Evolutionary conservation across 2,329 filamentous ascomycete genomes (phyloP).

Genomic region (Nothopassalora personata): DNA sequence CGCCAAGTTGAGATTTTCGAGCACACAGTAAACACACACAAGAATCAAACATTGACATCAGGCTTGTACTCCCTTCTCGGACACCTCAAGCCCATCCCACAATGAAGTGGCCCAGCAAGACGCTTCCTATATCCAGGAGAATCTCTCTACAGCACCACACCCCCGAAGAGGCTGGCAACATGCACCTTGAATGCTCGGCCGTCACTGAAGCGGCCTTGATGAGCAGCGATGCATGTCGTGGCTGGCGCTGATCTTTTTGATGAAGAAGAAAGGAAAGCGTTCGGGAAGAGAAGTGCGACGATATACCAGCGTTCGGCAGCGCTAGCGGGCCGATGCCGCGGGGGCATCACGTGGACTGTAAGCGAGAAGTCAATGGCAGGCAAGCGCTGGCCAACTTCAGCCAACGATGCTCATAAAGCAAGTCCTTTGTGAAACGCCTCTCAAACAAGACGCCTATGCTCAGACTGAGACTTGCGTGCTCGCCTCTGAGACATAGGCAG

Average conservation of each 20-base stretch:
- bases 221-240: constrained; percentile 56
- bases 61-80: constrained; percentile 61
- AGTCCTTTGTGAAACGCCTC: constrained; percentile 3
- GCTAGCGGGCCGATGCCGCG: background rate
- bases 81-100: constrained; percentile 67
- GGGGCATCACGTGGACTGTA: background rate
- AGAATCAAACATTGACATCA: constrained; percentile 15
- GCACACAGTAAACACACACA: background rate
- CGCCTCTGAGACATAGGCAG: background rate
- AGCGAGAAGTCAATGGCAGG: background rate
- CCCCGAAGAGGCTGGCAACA: constrained; percentile 61
- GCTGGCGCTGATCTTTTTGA: constrained; percentile 62
- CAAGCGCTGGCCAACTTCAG: background rate
- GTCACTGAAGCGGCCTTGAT: constrained; percentile 19
- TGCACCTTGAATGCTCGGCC: constrained; percentile 49
- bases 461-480: background rate
- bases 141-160: constrained; percentile 61
- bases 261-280: constrained; percentile 35
- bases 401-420: background rate
- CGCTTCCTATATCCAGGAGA: constrained; percentile 61
- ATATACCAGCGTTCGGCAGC: background rate
- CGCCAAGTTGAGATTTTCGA: too few relatives aligned
- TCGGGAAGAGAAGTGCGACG: constrained; percentile 3
- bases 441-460: background rate
- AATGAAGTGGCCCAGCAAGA: constrained; percentile 62